Percentiles rank a stretch among this genome's conserved stretches.
These are phyloP conservation scores for Eimeria sp. DNA, from an alignment of 169 alveolate species.

Conservation along the genomic window DNA sequence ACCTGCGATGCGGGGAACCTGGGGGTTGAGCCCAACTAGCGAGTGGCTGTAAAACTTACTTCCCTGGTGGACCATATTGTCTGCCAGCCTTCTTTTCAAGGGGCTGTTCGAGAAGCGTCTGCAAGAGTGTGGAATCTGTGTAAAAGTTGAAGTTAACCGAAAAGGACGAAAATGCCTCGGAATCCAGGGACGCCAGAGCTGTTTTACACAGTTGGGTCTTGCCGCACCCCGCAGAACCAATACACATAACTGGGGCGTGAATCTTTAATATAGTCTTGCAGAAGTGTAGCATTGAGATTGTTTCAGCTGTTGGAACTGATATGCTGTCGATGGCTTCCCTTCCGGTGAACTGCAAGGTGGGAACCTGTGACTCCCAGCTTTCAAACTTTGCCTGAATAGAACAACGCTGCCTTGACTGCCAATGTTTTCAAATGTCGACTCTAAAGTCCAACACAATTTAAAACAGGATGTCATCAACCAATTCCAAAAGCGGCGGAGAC, in stretches of 20 bases:
- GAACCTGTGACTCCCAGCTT: constrained; percentile 89
- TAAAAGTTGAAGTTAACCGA: constrained; percentile 96
- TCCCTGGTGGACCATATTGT: constrained; percentile 95
- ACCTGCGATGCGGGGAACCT: neutral
- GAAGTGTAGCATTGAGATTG: constrained; percentile 94
- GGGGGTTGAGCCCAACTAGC: neutral
- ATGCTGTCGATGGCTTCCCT: constrained; percentile 88
- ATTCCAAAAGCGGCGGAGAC: neutral
- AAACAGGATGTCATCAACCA: neutral
- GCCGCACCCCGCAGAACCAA: constrained; percentile 98
- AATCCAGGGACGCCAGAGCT: constrained; percentile 89
- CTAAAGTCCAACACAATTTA: neutral
- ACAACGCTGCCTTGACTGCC: neutral
- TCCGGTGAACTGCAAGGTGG: constrained; percentile 83
- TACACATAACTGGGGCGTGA: constrained; percentile 93
- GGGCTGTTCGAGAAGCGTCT: constrained; percentile 91
- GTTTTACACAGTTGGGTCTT: constrained; percentile 96
- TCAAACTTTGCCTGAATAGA: constrained; percentile 88
- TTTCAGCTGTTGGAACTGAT: constrained; percentile 95
- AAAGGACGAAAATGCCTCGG: constrained; percentile 89
- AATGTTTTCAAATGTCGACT: neutral
- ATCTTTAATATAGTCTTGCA: constrained; percentile 92
- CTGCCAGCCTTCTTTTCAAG: constrained; percentile 98
- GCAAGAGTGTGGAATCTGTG: constrained; percentile 95
- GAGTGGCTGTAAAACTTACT: constrained; percentile 14